Base-by-base conservation (phyloP, 805 yeast genomes). In the Isabelozyma heimii region DNA sequence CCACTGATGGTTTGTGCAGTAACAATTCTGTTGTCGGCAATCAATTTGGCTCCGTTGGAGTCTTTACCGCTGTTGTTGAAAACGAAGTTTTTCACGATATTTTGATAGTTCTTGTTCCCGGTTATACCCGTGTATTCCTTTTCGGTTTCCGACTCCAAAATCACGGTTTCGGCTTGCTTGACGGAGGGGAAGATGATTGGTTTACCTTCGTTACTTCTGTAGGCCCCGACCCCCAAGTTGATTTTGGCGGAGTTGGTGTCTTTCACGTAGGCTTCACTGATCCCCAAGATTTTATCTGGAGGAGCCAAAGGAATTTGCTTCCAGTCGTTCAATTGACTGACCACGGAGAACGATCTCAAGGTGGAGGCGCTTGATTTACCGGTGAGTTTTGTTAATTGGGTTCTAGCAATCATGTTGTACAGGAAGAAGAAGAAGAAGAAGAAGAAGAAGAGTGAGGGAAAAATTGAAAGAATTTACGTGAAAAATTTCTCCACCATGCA, bases 1-100 rank as follows among this genome's bases (percentile, higher is more conserved):
- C 99, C 99, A 38, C 96, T 87, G 52, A 92, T 77, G 49, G 97
- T 87, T 72, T 92, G 99, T 12, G 91, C 77, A 44, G 95, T 82
- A 46, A 90, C 87, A 39, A 91, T 79, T 59, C 96, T 78, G 48
- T 80, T 79, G 45, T 81, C 84, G 12, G 71, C 69, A 40, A 86
- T 67, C 48, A 86, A 79, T 50, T 77, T 63, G 37, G 77, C 72
- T 38, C 88, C 88, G 52, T 76, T 69, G 45, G 73, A 63, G 54
- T 82, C 85, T 63, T 72, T 73, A 57, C 61, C 60, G 48, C 74
- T 66, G 56, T 84, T 83, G 54, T 87, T 83, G 72, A 84, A 90
- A 42, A 92, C 76, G 61, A 90, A 83, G 59, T 80, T 71, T 59
- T 84, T 80, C 40, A 94, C 94, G 37, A 81, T 76, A 40, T 71